Evolutionary conservation across 2,329 filamentous ascomycete genomes (phyloP), one percentile per base, ranked within the genome.

Genomic region (Hypocrella siamensis): DNA sequence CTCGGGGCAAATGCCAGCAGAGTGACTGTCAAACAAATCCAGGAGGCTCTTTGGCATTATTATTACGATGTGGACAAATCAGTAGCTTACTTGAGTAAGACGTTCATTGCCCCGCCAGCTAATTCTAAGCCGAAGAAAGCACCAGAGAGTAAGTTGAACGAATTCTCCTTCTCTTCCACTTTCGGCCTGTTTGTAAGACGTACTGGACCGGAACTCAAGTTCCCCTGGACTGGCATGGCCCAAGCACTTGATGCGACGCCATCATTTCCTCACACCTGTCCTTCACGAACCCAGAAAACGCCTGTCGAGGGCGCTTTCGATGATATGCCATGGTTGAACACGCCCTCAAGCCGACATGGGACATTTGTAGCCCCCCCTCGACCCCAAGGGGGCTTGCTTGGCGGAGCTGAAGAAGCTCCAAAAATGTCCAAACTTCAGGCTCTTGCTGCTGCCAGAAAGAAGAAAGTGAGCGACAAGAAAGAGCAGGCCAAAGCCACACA

Each of bases 31-130:
- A 53, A 47, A 24, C 79, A 93, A 48, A 88, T 94, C 39, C 75
- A 93, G 51, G 88, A 96, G 38, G 71, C 86, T 0, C 57, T 98
- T 12, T 96, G 85, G 84, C 75, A 98, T 55, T 94, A 94, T 54
- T 96, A 88, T 53, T 96, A 86, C 51, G 86, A 98, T 46, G 65
- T 93, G 19, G 79, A 75, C 35, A 93, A 93, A 54, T 75, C 83
- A 1, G 78, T 92, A 24, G 65, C 70, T 35, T 94, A 92, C 48
- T 56, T 98, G 35, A 70, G 75, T 39, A 79, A 75, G 65, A 75
- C 63, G 19, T 70, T 61, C 40, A 58, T 71, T 41, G 53, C 58
- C 6, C 30, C 35, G 28, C 47, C 58, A 8, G 33, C 41, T 2
- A 41, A 42, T 31, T 44, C 55, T 38, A 42, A 55, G 17, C 44